Evolutionary conservation across 2,329 filamentous ascomycete genomes (phyloP), one percentile per base, ranked within the genome.

Genomic region (Aspergillus candidus): DNA sequence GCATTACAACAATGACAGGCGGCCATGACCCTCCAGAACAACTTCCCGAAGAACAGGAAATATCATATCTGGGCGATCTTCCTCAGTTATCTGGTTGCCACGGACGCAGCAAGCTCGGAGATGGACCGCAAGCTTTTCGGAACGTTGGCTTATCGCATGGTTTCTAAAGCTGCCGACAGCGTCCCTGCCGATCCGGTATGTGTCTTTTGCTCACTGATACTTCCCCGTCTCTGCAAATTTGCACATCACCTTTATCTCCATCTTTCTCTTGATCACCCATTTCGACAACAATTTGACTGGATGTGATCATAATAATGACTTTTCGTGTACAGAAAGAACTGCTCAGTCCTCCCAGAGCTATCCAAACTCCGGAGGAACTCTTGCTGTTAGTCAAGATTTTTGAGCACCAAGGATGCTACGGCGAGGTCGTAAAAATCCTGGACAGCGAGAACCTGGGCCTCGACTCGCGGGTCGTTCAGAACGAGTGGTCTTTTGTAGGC

Each of bases 11-110:
- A 29, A 13, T 46, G 34, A 40, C 50, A 74, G 71, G 72, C 72
- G 46, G 67, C 71, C 36, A 74, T 74, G 71, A 68, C 66, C 46
- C 67, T 74, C 34, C 69, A 72, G 50, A 73, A 67, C 51, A 72
- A 72, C 44, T 75, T 74, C 44, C 69, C 72, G 1, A 69, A 68
- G 47, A 63, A 68, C 17, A 63, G 72, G 36, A 66, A 72, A 38
- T 74, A 73, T 51, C 69, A 72, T 47, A 71, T 74, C 50, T 73
- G 71, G 69, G 71, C 71, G 18, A 72, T 74, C 22, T 66, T 75
- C 44, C 62, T 71, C 51, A 71, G 66, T 47, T 63, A 72, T 44
- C 56, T 73, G 35, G 59, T 72, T 34, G 57, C 68, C 12, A 50
- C 58, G 18, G 63, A 70, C 44, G 36, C 56, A 8, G 44, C 52